Evolutionary conservation across 805 yeast genomes (phyloP).

Genomic region (Gaillardinia entomophila): DNA sequence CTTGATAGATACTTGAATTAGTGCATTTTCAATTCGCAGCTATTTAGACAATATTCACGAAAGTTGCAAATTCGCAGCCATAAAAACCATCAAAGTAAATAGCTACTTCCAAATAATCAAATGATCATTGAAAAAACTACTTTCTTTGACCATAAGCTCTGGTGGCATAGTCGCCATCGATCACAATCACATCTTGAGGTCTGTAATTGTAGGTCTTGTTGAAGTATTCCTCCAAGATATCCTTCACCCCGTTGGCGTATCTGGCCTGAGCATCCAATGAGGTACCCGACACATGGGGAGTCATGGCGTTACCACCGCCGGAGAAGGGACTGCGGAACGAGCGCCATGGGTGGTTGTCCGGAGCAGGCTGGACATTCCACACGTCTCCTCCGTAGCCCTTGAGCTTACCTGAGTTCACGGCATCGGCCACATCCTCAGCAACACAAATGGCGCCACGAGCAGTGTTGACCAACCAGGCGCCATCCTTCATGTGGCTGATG

Average conservation of each 20-base stretch:
- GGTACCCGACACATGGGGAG: slow-evolving; percentile 77
- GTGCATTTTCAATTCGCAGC: not conserved
- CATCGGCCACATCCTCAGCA: slow-evolving; percentile 70
- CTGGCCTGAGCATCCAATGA: slow-evolving; percentile 75
- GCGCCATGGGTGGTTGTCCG: slow-evolving; percentile 75
- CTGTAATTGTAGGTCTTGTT: slow-evolving; percentile 59
- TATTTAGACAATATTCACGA: not conserved
- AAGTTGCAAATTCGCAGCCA: not conserved
- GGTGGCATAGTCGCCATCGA: slow-evolving; percentile 68
- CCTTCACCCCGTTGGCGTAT: slow-evolving; percentile 64
- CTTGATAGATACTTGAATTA: slow-evolving; percentile 71
- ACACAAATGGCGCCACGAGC: slow-evolving; percentile 79
- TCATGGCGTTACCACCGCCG: slow-evolving; percentile 74
- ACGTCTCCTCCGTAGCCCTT: slow-evolving; percentile 85
- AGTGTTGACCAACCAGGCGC: slow-evolving; percentile 70
- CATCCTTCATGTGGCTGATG: slow-evolving; percentile 64
- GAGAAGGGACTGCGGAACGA: slow-evolving; percentile 56
- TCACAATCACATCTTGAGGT: slow-evolving; percentile 70
- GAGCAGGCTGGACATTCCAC: slow-evolving; percentile 83
- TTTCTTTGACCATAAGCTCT: slow-evolving; percentile 57
- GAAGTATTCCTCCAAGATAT: slow-evolving; percentile 59
- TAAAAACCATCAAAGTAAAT: no score
- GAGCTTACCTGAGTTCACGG: slow-evolving; percentile 60
- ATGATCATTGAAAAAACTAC: not conserved
- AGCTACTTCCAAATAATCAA: no score